Conservation (phyloP, 805 yeast genomes). For the Brettanomyces naardenensis region DNA sequence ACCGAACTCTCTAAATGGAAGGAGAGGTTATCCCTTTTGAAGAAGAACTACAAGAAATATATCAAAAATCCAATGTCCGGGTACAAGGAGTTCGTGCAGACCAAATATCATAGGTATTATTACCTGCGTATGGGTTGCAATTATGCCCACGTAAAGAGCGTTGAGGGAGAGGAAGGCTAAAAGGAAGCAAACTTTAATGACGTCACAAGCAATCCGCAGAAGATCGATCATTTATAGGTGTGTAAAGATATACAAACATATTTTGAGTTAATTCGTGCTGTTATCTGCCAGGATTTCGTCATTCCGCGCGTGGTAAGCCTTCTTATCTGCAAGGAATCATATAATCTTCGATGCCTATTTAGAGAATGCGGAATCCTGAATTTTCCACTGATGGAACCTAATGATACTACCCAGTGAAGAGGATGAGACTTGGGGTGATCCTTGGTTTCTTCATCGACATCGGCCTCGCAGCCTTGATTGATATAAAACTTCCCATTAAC, state of each 20-base stretch:
- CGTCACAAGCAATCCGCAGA: constrained; percentile 33
- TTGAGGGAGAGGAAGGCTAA: not conserved
- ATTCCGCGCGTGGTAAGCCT: no score
- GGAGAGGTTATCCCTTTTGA: not conserved
- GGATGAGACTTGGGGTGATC: no score
- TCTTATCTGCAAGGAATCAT: no score
- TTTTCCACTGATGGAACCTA: no score
- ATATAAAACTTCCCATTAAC: no score
- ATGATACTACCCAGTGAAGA: no score
- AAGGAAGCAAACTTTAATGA: not conserved
- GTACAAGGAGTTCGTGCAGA: not conserved
- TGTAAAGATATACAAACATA: no score
- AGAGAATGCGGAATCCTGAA: no score
- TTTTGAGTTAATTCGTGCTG: not conserved
- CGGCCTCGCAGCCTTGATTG: no score
- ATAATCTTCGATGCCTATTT: no score
- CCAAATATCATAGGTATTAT: constrained; percentile 2
- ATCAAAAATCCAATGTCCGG: constrained; percentile 2
- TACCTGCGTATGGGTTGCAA: constrained; percentile 2
- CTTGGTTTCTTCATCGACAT: no score
- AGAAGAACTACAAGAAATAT: constrained; percentile 1
- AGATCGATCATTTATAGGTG: no score
- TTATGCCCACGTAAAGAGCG: not conserved
- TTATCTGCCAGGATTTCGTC: not conserved
- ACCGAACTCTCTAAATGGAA: not conserved